These are phyloP conservation scores for Serpula lacrymans DNA, from an alignment of 768 basidiomycete species.

Conservation along the genomic window DNA sequence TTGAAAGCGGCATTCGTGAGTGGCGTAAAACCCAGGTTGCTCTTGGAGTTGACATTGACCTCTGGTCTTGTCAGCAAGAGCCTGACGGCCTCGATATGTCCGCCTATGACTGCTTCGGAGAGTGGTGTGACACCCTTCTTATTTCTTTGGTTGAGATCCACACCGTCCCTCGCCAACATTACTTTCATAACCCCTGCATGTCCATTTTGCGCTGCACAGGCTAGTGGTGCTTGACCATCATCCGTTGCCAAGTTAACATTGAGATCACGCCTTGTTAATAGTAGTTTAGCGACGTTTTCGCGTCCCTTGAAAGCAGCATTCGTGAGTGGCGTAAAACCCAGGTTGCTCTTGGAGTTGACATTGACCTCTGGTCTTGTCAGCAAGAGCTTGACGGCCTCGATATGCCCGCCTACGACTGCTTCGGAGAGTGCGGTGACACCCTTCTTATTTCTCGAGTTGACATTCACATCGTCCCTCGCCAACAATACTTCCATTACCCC, in stretches of 20 bases:
- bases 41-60: neutral
- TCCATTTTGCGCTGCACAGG: slow-evolving; percentile 7
- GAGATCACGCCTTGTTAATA: slow-evolving; percentile 1
- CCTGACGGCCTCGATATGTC: neutral
- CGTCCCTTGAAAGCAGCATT: slow-evolving; percentile 6
- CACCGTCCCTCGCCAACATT: slow-evolving; percentile 5
- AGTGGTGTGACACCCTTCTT: no score
- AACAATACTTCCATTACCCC: no score
- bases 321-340: slow-evolving; percentile 2
- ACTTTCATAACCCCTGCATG: slow-evolving; percentile 4
- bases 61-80: neutral
- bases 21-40: slow-evolving; percentile 2
- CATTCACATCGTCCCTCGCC: no score
- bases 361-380: slow-evolving; percentile 1
- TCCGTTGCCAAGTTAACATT: slow-evolving; percentile 1
- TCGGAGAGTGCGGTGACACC: no score
- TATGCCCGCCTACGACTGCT: no score
- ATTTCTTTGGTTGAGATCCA: slow-evolving; percentile 5
- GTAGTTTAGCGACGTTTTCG: slow-evolving; percentile 3
- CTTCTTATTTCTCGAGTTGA: no score
- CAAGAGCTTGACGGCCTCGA: slow-evolving; percentile 4
- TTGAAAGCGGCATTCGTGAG: slow-evolving; percentile 4
- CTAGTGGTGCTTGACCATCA: slow-evolving; percentile 5
- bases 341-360: neutral
- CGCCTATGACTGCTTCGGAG: no score